Conservation (phyloP, 495 filamentous ascomycete genomes). For the Massariosphaeria phaeospora region DNA sequence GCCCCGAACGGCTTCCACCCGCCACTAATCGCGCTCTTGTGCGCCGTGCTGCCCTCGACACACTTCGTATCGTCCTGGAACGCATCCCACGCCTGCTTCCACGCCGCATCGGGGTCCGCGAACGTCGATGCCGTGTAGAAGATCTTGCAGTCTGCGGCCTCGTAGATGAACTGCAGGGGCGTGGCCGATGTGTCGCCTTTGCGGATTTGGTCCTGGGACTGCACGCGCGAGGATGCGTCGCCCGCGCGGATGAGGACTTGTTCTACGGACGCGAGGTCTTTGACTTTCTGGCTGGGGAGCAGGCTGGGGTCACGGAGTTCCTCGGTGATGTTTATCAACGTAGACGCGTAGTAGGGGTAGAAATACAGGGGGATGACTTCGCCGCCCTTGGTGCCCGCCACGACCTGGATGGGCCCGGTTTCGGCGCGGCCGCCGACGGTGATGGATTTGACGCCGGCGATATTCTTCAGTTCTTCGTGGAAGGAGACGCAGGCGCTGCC, state of each 20-base stretch:
- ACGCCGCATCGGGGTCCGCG: constrained; percentile 9
- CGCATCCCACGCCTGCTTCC: constrained; percentile 19
- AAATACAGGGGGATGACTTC: constrained; percentile 8
- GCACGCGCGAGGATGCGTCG: not conserved
- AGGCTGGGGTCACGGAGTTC: not conserved
- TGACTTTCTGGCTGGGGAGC: not conserved
- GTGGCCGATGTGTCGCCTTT: constrained; percentile 14
- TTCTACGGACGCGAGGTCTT: not conserved
- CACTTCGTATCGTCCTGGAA: constrained; percentile 9
- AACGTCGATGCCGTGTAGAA: constrained; percentile 15
- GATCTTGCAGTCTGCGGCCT: constrained; percentile 28
- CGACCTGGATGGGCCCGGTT: constrained; percentile 17
- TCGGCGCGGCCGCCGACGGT: constrained; percentile 20
- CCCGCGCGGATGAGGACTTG: constrained; percentile 11
- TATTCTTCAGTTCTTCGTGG: constrained; percentile 27
- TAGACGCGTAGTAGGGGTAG: not conserved
- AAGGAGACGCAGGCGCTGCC: constrained; percentile 24
- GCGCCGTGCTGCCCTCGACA: constrained; percentile 16
- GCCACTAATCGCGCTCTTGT: constrained; percentile 16
- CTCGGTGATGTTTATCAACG: not conserved
- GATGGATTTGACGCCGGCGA: constrained; percentile 20
- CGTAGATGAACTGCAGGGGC: constrained; percentile 29
- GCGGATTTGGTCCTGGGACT: constrained; percentile 22
- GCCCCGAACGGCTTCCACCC: constrained; percentile 36
- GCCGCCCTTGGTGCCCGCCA: constrained; percentile 21